These are phyloP conservation scores for Thraustotheca clavata DNA, from an alignment of 352 stramenopile genomes.

Conservation along the genomic window DNA sequence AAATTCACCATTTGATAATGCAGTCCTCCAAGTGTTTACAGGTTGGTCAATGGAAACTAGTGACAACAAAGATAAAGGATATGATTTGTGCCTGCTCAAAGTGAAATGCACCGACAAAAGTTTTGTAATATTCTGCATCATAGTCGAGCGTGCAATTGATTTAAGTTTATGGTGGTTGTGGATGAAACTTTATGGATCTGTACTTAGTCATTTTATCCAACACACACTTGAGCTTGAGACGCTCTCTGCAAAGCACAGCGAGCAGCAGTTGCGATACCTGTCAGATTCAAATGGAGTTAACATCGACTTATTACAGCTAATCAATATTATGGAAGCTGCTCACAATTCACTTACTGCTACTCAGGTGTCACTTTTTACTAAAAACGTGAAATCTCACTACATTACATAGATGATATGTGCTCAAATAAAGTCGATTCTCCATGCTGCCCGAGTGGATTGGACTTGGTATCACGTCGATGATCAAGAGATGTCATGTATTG, in stretches of 20 bases:
- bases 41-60: background rate
- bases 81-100: background rate
- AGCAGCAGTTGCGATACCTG: background rate
- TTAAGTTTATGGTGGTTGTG: background rate
- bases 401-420: background rate
- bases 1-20: background rate
- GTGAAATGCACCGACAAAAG: background rate
- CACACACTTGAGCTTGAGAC: background rate
- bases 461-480: background rate
- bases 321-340: background rate
- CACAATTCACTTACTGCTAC: background rate
- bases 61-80: background rate
- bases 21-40: background rate
- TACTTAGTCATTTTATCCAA: background rate
- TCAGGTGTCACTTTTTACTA: background rate
- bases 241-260: background rate
- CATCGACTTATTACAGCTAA: background rate
- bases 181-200: background rate
- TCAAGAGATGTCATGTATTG: background rate
- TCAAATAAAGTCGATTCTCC: background rate
- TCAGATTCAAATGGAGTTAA: background rate
- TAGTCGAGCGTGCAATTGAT: background rate
- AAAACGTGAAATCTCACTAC: background rate
- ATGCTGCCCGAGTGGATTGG: background rate
- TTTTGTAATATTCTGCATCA: background rate